These are phyloP conservation scores for Pythium dissotocum DNA, from an alignment of 352 stramenopile species.

Conservation along the genomic window DNA sequence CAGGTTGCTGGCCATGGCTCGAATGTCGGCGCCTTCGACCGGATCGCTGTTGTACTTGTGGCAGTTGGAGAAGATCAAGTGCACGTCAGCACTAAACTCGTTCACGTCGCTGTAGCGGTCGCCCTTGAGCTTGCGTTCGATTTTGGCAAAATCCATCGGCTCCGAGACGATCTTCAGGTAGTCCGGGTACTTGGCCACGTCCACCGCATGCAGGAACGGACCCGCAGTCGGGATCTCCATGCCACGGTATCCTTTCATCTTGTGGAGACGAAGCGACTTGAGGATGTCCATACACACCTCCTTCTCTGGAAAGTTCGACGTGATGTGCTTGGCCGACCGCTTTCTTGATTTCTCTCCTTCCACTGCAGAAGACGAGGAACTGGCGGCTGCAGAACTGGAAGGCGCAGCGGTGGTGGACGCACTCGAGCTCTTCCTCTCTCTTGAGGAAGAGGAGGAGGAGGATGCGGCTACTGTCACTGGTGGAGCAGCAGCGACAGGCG, in stretches of 20 bases:
- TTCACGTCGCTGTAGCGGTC: constrained; percentile 76
- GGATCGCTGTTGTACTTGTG: constrained; percentile 90
- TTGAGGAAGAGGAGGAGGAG: constrained; percentile 30
- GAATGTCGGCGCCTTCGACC: constrained; percentile 83
- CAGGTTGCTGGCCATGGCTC: constrained; percentile 81
- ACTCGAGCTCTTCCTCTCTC: constrained; percentile 34
- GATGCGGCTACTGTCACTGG: background rate
- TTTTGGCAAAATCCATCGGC: constrained; percentile 88
- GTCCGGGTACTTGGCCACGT: constrained; percentile 86
- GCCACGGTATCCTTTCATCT: constrained; percentile 82
- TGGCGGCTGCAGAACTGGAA: background rate
- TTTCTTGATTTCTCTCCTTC: constrained; percentile 34
- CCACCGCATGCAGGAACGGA: constrained; percentile 81
- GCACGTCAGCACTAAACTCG: constrained; percentile 83
- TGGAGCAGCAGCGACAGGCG: constrained; percentile 9
- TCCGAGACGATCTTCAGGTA: constrained; percentile 80
- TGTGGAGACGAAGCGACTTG: constrained; percentile 72
- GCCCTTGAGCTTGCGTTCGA: constrained; percentile 85
- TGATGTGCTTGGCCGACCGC: constrained; percentile 36
- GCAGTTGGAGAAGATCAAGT: constrained; percentile 89
- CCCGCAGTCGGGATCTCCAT: constrained; percentile 82
- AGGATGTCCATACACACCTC: constrained; percentile 69
- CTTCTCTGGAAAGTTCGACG: constrained; percentile 61
- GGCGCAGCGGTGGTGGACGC: constrained; percentile 13
- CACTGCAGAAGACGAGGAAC: constrained; percentile 2